Percentiles rank a stretch among this genome's conserved stretches.
These are phyloP conservation scores for Drechslerella dactyloides DNA, from an alignment of 2,329 filamentous ascomycete species.

Conservation along the genomic window DNA sequence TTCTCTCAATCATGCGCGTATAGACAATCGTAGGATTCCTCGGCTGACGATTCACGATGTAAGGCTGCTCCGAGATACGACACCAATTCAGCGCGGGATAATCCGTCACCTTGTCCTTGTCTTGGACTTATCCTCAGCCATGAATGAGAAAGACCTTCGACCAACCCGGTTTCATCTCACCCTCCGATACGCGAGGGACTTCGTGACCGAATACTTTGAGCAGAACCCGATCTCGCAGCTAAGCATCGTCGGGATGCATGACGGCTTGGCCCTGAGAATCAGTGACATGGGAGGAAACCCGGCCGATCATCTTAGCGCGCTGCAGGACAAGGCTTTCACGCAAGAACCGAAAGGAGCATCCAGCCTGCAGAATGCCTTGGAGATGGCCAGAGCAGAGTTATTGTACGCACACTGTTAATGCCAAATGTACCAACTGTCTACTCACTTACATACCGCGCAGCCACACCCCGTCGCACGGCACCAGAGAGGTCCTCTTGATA, in stretches of 20 bases:
- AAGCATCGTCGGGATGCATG: slow-evolving; percentile 88
- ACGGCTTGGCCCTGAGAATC: slow-evolving; percentile 83
- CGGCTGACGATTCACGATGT: slow-evolving; percentile 26
- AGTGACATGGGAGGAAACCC: slow-evolving; percentile 93
- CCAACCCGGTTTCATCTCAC: slow-evolving; percentile 84
- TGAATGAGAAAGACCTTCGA: slow-evolving; percentile 92
- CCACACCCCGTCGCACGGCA: slow-evolving; percentile 90
- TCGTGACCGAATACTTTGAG: slow-evolving; percentile 94
- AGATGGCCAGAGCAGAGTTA: slow-evolving; percentile 91
- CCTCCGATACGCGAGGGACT: slow-evolving; percentile 81
- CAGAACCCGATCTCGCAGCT: slow-evolving; percentile 98
- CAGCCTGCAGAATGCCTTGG: slow-evolving; percentile 89
- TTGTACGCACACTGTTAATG: slow-evolving; percentile 65
- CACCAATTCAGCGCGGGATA: slow-evolving; percentile 91
- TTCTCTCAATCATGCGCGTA: slow-evolving; percentile 9
- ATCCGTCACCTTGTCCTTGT: slow-evolving; percentile 94
- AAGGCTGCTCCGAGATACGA: slow-evolving; percentile 88
- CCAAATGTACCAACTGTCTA: background rate
- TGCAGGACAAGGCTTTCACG: slow-evolving; percentile 69
- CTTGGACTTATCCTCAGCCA: slow-evolving; percentile 88
- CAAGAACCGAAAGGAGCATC: slow-evolving; percentile 75
- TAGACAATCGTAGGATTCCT: slow-evolving; percentile 4
- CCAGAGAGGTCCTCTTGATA: slow-evolving; percentile 87
- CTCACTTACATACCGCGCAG: slow-evolving; percentile 59
- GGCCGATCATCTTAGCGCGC: slow-evolving; percentile 79